phyloP scores from a whole-genome alignment of 441 rosid genomes.

The Lepidium campestre region DNA sequence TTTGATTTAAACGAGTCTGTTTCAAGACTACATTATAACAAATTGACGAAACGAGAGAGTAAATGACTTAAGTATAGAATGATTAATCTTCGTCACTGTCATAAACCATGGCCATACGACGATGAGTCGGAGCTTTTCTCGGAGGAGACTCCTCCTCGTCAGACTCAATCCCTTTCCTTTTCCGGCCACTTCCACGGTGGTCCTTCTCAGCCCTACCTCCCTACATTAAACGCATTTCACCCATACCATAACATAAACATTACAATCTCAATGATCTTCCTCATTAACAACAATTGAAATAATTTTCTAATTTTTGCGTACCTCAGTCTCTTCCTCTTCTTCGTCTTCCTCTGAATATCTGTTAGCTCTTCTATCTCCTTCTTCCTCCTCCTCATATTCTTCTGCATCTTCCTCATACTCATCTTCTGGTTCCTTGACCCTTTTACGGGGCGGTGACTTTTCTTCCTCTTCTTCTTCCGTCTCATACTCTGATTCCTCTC shows the following conservation, averaged over 20 bases:
- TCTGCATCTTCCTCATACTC: slow-evolving; percentile 84
- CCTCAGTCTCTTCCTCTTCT: slow-evolving; percentile 56
- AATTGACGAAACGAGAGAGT: slow-evolving; percentile 12
- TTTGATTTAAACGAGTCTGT: background rate
- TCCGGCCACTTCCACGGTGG: slow-evolving; percentile 38
- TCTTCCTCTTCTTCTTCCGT: slow-evolving; percentile 75
- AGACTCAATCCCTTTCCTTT: slow-evolving; percentile 58
- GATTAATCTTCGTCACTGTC: slow-evolving; percentile 72
- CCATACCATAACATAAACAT: background rate
- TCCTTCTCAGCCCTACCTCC: slow-evolving; percentile 43
- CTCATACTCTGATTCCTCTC: slow-evolving; percentile 94
- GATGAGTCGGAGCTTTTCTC: slow-evolving; percentile 55
- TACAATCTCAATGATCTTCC: background rate
- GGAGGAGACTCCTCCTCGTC: slow-evolving; percentile 78
- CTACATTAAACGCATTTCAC: slow-evolving; percentile 25
- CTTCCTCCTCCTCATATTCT: slow-evolving; percentile 57
- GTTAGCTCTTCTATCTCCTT: slow-evolving; percentile 42
- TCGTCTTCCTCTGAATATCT: slow-evolving; percentile 71
- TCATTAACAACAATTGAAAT: background rate
- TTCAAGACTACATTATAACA: slow-evolving; percentile 12
- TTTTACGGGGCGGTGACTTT: slow-evolving; percentile 48
- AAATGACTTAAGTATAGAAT: slow-evolving; percentile 38
- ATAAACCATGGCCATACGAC: slow-evolving; percentile 66
- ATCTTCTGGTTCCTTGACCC: slow-evolving; percentile 66
- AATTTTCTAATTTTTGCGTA: slow-evolving; percentile 20